Conservation (phyloP, 768 basidiomycete genomes). For the Panaeolus papilionaceus region DNA sequence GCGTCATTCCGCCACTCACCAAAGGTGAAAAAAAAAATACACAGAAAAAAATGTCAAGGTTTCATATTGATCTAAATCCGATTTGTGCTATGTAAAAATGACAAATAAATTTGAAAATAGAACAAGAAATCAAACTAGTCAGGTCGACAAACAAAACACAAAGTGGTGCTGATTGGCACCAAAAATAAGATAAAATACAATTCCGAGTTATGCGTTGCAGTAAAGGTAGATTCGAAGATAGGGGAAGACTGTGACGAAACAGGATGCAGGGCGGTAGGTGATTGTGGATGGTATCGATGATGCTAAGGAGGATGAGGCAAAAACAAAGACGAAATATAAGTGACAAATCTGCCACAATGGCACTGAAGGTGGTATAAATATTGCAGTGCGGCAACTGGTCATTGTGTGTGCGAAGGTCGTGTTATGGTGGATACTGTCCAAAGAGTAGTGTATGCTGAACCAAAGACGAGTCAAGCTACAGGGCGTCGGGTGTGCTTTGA, state of each 20-base stretch:
- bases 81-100: background rate
- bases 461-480: background rate
- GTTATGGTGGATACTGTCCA: background rate
- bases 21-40: no score
- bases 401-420: background rate
- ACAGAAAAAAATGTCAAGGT: background rate
- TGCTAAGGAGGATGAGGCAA: background rate
- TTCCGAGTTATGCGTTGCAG: background rate
- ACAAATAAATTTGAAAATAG: background rate
- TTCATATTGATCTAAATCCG: background rate
- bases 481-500: background rate
- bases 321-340: background rate
- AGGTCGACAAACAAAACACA: background rate
- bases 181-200: conserved; percentile 14
- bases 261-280: conserved; percentile 1
- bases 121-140: background rate
- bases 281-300: conserved; percentile 6
- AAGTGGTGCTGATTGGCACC: background rate
- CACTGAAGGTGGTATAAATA: background rate
- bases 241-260: background rate
- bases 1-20: no score
- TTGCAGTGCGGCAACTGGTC: background rate
- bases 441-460: no score
- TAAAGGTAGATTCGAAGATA: background rate
- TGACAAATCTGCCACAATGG: background rate